Conservation (phyloP, 1,139 yeast species). For the Yamadazyma oceani region DNA sequence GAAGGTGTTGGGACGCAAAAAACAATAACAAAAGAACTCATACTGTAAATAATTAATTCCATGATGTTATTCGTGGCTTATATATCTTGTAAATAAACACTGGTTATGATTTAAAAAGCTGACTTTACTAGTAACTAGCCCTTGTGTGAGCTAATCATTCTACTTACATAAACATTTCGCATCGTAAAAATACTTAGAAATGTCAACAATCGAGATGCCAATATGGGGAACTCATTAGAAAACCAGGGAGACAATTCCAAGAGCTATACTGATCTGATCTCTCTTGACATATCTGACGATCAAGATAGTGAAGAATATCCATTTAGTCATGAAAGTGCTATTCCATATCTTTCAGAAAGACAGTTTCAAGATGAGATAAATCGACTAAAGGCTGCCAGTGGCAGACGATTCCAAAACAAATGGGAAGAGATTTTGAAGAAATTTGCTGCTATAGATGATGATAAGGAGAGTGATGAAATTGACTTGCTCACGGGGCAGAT, state of each 20-base stretch:
- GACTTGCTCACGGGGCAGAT: slow-evolving; percentile 62
- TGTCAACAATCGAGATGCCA: background rate
- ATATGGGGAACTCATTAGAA: slow-evolving; percentile 1
- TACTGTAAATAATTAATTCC: slow-evolving; percentile 40
- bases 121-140: no score
- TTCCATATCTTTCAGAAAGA: slow-evolving; percentile 9
- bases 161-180: no score
- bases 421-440: slow-evolving; percentile 60
- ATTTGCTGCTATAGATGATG: slow-evolving; percentile 52
- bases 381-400: slow-evolving; percentile 28
- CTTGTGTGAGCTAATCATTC: no score
- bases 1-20: slow-evolving; percentile 64
- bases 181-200: no score
- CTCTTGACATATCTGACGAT: slow-evolving; percentile 17
- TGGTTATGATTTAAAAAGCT: no score
- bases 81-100: no score
- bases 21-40: slow-evolving; percentile 56
- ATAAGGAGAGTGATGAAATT: slow-evolving; percentile 62
- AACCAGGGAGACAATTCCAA: background rate
- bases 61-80: background rate
- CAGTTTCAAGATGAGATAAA: slow-evolving; percentile 26
- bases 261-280: slow-evolving; percentile 17
- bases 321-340: background rate
- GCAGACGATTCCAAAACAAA: slow-evolving; percentile 32
- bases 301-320: slow-evolving; percentile 5